phyloP scores from a whole-genome alignment of 305 asterid genomes.

The Salvia sclarea region DNA sequence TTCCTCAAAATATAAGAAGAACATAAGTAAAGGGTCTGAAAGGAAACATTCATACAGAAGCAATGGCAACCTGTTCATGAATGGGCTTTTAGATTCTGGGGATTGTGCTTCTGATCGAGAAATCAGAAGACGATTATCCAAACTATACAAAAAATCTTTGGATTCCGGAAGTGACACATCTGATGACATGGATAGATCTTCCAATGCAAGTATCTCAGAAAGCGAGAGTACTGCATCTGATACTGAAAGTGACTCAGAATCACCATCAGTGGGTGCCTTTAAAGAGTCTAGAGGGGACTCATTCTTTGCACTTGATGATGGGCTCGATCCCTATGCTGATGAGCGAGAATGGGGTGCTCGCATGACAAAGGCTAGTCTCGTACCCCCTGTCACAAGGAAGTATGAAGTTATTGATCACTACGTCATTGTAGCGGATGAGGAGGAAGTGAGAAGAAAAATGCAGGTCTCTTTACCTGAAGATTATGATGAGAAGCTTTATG shows the following conservation, averaged over 20 bases:
- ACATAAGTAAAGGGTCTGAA: conserved; percentile 51
- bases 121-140: conserved; percentile 82
- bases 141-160: conserved; percentile 71
- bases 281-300: conserved; percentile 62
- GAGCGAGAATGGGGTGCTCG: conserved; percentile 99
- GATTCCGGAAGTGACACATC: conserved; percentile 90
- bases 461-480: conserved; percentile 93
- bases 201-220: conserved; percentile 64
- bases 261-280: conserved; percentile 52
- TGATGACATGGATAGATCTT: conserved; percentile 74
- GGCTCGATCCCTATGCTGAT: conserved; percentile 77
- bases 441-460: conserved; percentile 95
- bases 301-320: conserved; percentile 67
- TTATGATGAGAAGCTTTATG: conserved; percentile 75
- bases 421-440: conserved; percentile 90
- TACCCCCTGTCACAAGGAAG: conserved; percentile 97
- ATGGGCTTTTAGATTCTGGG: conserved; percentile 66
- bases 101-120: conserved; percentile 91
- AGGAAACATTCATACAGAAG: conserved; percentile 63
- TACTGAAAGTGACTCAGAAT: conserved; percentile 75
- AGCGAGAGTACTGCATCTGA: conserved; percentile 81
- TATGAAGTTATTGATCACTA: conserved; percentile 93
- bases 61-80: conserved; percentile 54
- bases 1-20: conserved; percentile 73
- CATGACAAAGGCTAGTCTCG: conserved; percentile 96